Evolutionary conservation across 208 protist species (phyloP).

Genomic region (Trypanosoma theileri): DNA sequence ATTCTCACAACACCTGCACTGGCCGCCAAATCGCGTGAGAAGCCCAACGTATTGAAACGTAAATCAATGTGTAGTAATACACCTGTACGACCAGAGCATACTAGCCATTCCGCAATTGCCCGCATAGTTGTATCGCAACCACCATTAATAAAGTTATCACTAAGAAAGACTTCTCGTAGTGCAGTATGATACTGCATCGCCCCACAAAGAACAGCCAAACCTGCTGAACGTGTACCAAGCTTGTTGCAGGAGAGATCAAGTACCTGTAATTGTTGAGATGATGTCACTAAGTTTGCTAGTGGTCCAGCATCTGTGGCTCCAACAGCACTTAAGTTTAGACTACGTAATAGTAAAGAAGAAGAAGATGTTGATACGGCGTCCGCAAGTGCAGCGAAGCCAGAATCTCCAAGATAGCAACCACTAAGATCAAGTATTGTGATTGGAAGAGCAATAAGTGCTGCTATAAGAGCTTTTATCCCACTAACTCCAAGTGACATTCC

Average conservation of each 20-base stretch:
- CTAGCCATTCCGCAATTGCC: constrained; percentile 53
- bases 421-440: constrained; percentile 18
- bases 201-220: constrained; percentile 34
- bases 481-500: constrained; percentile 13
- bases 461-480: constrained; percentile 8
- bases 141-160: constrained; percentile 45
- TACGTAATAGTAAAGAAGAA: constrained; percentile 5
- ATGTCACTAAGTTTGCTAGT: constrained; percentile 32
- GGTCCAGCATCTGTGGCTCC: constrained; percentile 34
- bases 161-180: constrained; percentile 34
- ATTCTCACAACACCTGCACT: background rate
- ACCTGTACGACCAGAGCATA: constrained; percentile 26
- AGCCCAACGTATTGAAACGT: constrained; percentile 28
- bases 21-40: constrained; percentile 1
- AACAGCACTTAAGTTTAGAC: constrained; percentile 29
- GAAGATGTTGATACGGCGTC: constrained; percentile 18
- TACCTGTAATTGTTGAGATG: constrained; percentile 27
- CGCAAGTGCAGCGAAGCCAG: constrained; percentile 14
- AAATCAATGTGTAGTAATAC: constrained; percentile 26
- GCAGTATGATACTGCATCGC: constrained; percentile 37
- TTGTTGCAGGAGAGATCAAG: constrained; percentile 54
- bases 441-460: constrained; percentile 13
- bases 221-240: constrained; percentile 31
- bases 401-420: constrained; percentile 30
- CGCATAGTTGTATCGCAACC: constrained; percentile 27